Conservation (phyloP, 2,329 filamentous ascomycete species). For the Paracoccidioides lutzii region DNA sequence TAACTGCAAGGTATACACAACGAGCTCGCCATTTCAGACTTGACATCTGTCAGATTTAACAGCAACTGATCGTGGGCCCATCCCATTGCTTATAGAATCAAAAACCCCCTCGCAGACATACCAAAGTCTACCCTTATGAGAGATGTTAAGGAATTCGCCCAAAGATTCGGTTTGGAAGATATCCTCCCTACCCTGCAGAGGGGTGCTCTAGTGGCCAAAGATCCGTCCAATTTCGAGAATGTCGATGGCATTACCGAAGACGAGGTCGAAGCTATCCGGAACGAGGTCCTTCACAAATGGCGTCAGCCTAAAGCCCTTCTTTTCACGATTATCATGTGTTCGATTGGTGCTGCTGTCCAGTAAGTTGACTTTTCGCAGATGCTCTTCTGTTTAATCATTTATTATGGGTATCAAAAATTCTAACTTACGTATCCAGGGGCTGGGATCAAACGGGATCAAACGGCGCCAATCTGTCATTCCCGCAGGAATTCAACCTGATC, state of each 20-base stretch:
- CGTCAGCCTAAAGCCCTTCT: constrained; percentile 37
- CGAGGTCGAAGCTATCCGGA: constrained; percentile 32
- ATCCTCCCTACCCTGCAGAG: constrained; percentile 32
- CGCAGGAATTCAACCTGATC: constrained; percentile 33
- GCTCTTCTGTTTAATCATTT: neutral
- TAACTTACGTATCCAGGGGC: constrained; percentile 16
- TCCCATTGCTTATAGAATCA: constrained; percentile 25
- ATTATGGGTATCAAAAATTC: neutral
- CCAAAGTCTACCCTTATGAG: constrained; percentile 25
- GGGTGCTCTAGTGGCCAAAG: constrained; percentile 38
- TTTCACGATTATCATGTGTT: constrained; percentile 40
- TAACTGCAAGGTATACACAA: constrained; percentile 17
- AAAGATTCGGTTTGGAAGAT: constrained; percentile 29
- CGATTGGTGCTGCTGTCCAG: constrained; percentile 41
- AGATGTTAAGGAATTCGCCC: constrained; percentile 33
- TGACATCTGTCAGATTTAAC: neutral
- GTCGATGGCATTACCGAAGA: constrained; percentile 31
- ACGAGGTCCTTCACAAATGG: constrained; percentile 39
- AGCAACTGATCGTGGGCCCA: neutral
- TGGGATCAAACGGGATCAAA: constrained; percentile 44
- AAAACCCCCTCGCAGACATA: constrained; percentile 34
- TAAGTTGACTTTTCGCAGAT: constrained; percentile 15
- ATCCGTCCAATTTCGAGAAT: constrained; percentile 34
- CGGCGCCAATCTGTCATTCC: constrained; percentile 41
- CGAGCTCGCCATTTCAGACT: neutral